Conservation (phyloP, 1,284 basidiomycete genomes). For the Phenoliferia sp. region DNA sequence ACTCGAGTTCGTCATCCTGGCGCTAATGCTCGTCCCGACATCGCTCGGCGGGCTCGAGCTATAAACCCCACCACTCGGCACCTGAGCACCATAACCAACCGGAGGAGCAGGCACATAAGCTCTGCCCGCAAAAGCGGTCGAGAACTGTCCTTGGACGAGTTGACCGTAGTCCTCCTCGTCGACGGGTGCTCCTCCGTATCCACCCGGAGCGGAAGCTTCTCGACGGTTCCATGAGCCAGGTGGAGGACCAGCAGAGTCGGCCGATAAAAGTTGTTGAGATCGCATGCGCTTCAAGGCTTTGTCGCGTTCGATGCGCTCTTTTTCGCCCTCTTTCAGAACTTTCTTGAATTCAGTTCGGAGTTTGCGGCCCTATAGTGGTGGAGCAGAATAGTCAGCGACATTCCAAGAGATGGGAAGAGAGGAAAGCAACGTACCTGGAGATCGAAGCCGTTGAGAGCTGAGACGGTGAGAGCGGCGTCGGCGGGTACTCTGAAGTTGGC, state of each 20-base stretch:
- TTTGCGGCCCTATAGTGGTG: conserved; percentile 98
- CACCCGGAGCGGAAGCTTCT: conserved; percentile 9
- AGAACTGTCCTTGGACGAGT: conserved; percentile 10
- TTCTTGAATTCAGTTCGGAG: conserved; percentile 99
- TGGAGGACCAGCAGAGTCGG: background rate
- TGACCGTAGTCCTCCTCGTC: conserved; percentile 29
- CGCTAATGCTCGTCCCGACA: conserved; percentile 24
- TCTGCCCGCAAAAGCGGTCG: background rate
- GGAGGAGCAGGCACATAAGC: background rate
- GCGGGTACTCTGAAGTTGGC: conserved; percentile 90
- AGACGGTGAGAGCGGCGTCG: conserved; percentile 94
- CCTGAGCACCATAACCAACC: background rate
- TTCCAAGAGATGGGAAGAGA: conserved; percentile 13
- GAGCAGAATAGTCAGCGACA: conserved; percentile 17
- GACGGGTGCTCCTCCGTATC: background rate
- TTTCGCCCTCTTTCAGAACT: conserved; percentile 96
- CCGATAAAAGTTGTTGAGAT: background rate
- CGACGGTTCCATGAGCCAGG: conserved; percentile 11
- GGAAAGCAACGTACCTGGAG: conserved; percentile 13
- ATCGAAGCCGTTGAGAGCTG: conserved; percentile 72
- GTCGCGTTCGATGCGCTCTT: conserved; percentile 97
- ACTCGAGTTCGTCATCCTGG: conserved; percentile 6
- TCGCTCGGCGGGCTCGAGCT: conserved; percentile 11
- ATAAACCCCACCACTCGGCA: conserved; percentile 1
- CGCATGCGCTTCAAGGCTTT: conserved; percentile 98